A percentile compares a stretch with the other conserved stretches of the same genome.
Conservation (phyloP, 306 rosid species). For the Nissolia schottii region DNA sequence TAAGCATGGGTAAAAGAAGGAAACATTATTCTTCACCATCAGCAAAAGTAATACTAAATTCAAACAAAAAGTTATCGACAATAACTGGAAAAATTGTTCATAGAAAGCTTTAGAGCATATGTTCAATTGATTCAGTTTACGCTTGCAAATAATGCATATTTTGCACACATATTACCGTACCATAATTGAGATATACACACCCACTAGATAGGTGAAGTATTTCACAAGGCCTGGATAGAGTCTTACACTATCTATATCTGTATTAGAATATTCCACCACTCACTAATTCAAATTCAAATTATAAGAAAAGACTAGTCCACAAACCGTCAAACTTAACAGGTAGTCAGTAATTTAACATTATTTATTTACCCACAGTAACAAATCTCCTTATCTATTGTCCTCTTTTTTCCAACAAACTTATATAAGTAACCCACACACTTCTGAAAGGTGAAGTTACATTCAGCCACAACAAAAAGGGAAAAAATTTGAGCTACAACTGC, state of each 20-base stretch:
- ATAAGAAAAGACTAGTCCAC: neutral
- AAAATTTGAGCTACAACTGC: too few species aligned
- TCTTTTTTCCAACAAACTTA: neutral
- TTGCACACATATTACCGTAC: neutral
- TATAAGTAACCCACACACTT: neutral
- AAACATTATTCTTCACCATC: neutral
- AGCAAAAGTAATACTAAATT: neutral
- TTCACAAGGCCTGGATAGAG: neutral
- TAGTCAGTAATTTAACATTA: neutral
- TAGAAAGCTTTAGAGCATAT: neutral
- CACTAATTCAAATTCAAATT: neutral
- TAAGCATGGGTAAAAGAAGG: neutral
- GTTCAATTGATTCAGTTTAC: neutral
- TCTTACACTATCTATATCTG: neutral
- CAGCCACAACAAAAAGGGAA: too few species aligned
- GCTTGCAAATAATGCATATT: neutral
- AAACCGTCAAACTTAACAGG: neutral
- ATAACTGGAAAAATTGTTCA: neutral
- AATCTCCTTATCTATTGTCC: neutral
- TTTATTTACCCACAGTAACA: neutral
- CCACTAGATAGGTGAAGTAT: neutral
- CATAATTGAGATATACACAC: neutral
- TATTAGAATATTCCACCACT: neutral
- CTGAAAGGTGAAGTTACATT: neutral
- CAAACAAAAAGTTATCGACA: neutral